phyloP scores from a whole-genome alignment of 768 basidiomycete species.

The Lactifluus piperatus region DNA sequence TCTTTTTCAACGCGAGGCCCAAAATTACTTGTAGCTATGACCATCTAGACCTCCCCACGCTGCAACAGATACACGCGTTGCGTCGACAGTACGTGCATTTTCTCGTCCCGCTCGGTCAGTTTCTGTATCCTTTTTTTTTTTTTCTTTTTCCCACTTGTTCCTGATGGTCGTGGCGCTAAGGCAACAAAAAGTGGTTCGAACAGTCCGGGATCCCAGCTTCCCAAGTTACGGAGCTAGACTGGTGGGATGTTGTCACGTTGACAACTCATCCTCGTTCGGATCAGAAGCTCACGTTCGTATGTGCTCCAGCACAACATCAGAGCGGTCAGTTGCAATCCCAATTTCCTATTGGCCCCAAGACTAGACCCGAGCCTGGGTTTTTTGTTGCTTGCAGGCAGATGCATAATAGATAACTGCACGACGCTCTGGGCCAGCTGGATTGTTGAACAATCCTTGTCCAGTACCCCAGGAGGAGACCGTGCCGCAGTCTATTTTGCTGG shows the following conservation, averaged over 20 bases:
- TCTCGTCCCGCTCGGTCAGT: constrained; percentile 33
- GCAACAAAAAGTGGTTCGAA: constrained; percentile 27
- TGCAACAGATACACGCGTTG: constrained; percentile 24
- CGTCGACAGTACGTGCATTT: constrained; percentile 24
- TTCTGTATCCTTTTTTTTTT: neutral
- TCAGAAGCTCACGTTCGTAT: constrained; percentile 27
- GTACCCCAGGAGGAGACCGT: neutral
- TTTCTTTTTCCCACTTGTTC: neutral
- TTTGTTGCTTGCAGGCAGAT: constrained; percentile 25
- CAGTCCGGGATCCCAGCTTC: constrained; percentile 26
- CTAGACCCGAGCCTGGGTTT: neutral
- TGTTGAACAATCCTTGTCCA: constrained; percentile 25
- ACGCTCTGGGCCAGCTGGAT: constrained; percentile 37
- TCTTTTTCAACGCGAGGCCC: too few species aligned
- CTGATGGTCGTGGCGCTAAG: constrained; percentile 8
- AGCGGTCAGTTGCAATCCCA: constrained; percentile 27
- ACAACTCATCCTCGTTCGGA: constrained; percentile 6
- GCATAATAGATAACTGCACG: constrained; percentile 27
- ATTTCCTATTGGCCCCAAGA: neutral
- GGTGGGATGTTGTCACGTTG: constrained; percentile 32
- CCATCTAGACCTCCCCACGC: constrained; percentile 33
- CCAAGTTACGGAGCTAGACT: constrained; percentile 33
- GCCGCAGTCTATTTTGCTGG: constrained; percentile 26
- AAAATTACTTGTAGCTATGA: constrained; percentile 30
- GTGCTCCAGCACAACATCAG: constrained; percentile 36